Conservation (phyloP, 768 basidiomycete species). For the Leccinum arenicola region DNA sequence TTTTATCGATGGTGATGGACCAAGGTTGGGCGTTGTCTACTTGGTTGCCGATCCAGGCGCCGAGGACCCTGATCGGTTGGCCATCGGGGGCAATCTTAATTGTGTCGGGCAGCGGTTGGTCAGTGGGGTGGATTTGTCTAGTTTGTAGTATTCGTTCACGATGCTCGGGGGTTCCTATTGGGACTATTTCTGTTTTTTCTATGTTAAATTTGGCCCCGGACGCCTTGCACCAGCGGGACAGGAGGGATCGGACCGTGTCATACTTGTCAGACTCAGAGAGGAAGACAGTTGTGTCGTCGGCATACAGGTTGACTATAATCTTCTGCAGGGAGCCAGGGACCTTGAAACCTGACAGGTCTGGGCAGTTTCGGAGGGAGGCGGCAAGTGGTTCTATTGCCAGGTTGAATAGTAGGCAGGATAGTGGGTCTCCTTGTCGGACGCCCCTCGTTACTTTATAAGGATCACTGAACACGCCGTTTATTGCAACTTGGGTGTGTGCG, state of each 20-base stretch:
- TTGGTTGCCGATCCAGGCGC: not conserved
- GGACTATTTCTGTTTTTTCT: slow-evolving; percentile 21
- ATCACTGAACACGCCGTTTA: not conserved
- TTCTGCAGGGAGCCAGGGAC: not conserved
- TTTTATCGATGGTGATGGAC: not conserved
- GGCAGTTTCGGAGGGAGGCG: not conserved
- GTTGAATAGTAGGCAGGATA: slow-evolving; percentile 33
- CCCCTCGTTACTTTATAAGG: no score
- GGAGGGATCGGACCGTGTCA: slow-evolving; percentile 16
- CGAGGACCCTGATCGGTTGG: not conserved
- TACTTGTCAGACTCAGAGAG: not conserved
- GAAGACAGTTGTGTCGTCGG: not conserved
- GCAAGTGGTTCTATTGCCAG: slow-evolving; percentile 29
- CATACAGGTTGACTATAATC: not conserved
- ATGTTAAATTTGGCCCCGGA: slow-evolving; percentile 21
- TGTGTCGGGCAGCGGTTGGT: not conserved
- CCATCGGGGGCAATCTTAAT: not conserved
- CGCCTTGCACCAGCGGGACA: slow-evolving; percentile 34
- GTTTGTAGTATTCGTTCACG: not conserved
- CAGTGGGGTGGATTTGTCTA: not conserved
- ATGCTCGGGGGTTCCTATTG: slow-evolving; percentile 20
- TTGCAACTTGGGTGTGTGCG: not conserved
- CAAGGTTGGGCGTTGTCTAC: not conserved
- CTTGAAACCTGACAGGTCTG: not conserved
- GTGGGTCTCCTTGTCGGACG: slow-evolving; percentile 33